Evolutionary conservation across 345 rosid genomes (phyloP).

Genomic region (Turnera subulata): DNA sequence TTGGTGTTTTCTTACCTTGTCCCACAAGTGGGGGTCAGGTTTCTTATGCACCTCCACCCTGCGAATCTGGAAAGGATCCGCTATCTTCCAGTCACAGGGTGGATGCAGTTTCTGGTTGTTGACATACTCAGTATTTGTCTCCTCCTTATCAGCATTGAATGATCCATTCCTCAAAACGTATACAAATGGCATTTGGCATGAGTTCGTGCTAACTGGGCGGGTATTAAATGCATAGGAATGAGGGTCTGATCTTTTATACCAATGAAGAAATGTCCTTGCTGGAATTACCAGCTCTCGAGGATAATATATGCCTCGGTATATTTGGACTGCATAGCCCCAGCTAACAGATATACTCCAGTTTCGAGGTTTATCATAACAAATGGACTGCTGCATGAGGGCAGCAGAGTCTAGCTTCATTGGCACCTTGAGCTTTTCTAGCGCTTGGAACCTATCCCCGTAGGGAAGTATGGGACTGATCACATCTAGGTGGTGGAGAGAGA

Average conservation of each 20-base stretch:
- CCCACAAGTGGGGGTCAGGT: constrained; percentile 47
- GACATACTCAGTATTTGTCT: constrained; percentile 43
- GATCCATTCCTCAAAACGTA: constrained; percentile 40
- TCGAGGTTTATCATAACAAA: constrained; percentile 54
- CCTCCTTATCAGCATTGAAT: constrained; percentile 11
- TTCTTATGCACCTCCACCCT: constrained; percentile 38
- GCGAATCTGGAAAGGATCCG: constrained; percentile 28
- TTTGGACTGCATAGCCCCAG: constrained; percentile 76
- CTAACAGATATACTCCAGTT: constrained; percentile 71
- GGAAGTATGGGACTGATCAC: constrained; percentile 68
- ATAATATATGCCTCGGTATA: constrained; percentile 40
- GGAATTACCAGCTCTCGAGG: constrained; percentile 58
- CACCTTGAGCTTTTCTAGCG: constrained; percentile 36
- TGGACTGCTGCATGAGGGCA: constrained; percentile 56
- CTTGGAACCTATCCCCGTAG: constrained; percentile 34
- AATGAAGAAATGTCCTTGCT: constrained; percentile 50
- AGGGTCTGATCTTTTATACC: constrained; percentile 39
- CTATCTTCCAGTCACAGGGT: constrained; percentile 39
- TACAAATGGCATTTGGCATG: constrained; percentile 52
- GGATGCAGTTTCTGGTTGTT: constrained; percentile 18
- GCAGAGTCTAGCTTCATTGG: constrained; percentile 58
- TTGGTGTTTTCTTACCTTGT: constrained; percentile 27
- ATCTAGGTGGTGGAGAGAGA: constrained; percentile 78
- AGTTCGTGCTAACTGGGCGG: constrained; percentile 30
- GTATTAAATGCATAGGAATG: constrained; percentile 49